Evolutionary conservation across 257 asterid species (phyloP).

Genomic region (Capsicum chinense): DNA sequence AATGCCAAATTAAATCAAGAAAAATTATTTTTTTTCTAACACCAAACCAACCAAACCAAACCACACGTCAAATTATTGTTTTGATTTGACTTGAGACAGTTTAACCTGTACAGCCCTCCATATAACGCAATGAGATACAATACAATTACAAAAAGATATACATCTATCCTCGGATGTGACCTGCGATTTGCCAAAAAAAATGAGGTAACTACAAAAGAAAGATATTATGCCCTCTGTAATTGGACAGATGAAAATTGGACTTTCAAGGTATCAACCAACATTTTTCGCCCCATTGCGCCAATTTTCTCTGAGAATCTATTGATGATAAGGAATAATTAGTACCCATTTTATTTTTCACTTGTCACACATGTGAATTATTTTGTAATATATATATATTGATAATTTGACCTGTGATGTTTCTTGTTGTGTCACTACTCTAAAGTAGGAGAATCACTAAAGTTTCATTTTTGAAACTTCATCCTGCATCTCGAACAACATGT

Average conservation of each 20-base stretch:
- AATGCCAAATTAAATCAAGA: too few species aligned
- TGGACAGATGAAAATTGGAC: slow-evolving; percentile 1
- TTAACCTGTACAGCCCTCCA: too few species aligned
- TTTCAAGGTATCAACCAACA: slow-evolving; percentile 15
- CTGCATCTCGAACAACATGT: background rate
- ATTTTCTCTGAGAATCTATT: background rate
- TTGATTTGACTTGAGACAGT: too few species aligned
- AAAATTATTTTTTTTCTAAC: too few species aligned
- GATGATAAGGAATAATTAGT: background rate
- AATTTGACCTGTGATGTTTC: background rate
- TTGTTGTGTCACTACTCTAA: background rate
- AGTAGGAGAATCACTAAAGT: slow-evolving; percentile 1
- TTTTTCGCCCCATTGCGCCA: background rate
- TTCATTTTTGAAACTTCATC: background rate
- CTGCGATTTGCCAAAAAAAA: background rate
- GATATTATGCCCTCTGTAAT: background rate
- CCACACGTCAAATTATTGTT: too few species aligned
- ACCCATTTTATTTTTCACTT: background rate
- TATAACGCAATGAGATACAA: too few species aligned
- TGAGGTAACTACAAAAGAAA: background rate
- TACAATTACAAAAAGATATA: background rate
- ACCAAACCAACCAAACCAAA: too few species aligned
- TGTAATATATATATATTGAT: background rate
- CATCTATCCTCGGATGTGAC: background rate
- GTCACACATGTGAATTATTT: background rate